Conservation (phyloP, 257 asterid species). For the Fraxinus quadrangulata region DNA sequence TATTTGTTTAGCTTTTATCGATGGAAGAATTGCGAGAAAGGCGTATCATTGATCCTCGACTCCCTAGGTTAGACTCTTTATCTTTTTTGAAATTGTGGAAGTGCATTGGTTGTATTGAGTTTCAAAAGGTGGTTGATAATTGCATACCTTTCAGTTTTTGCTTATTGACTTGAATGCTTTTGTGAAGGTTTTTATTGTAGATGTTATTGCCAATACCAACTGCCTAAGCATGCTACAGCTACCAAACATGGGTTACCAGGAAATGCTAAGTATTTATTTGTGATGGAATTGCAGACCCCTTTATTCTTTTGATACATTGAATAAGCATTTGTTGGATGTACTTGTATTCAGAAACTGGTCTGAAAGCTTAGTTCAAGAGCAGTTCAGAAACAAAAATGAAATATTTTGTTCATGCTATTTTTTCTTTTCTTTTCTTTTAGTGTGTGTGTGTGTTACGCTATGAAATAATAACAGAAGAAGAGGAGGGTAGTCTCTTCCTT, state of each 20-base stretch:
- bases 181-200: too few species aligned
- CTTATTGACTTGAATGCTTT: too few species aligned
- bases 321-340: neutral
- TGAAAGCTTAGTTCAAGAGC: neutral
- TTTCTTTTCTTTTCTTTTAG: too few species aligned
- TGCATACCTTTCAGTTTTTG: neutral
- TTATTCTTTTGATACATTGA: neutral
- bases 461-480: too few species aligned
- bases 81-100: slow-evolving; percentile 20
- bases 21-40: slow-evolving; percentile 88
- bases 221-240: neutral
- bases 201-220: neutral
- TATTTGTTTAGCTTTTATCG: slow-evolving; percentile 63
- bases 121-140: slow-evolving; percentile 11
- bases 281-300: neutral
- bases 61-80: slow-evolving; percentile 68
- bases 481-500: too few species aligned
- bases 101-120: slow-evolving; percentile 20
- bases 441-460: too few species aligned
- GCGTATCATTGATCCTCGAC: slow-evolving; percentile 86
- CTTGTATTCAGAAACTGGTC: neutral
- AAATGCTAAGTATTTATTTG: too few species aligned
- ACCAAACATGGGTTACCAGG: neutral
- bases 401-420: neutral
- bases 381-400: neutral